Percentiles rank a stretch among this genome's conserved stretches.
phyloP scores from a whole-genome alignment of 2,329 filamentous ascomycete genomes.

The Clonostachys sp. region DNA sequence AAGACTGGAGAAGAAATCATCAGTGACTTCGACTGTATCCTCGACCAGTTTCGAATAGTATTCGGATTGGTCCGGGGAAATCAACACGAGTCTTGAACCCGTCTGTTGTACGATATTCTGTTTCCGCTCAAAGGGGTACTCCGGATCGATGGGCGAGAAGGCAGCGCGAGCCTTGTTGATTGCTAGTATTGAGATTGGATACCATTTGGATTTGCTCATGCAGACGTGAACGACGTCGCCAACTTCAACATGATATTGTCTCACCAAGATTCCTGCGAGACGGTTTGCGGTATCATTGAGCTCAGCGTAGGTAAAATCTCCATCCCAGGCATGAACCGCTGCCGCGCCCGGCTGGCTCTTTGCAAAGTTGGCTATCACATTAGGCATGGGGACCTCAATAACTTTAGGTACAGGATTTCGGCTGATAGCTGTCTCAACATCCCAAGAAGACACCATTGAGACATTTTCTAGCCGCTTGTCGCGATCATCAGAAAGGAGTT shows the following conservation, averaged over 20 bases:
- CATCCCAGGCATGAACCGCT: slow-evolving; percentile 18
- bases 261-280: not conserved
- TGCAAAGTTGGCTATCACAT: slow-evolving; percentile 14
- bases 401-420: slow-evolving; percentile 11
- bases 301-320: not conserved
- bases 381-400: slow-evolving; percentile 24
- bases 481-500: not conserved
- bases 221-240: slow-evolving; percentile 7
- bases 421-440: not conserved
- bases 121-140: not conserved
- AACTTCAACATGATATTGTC: not conserved
- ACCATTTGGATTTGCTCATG: slow-evolving; percentile 9
- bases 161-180: slow-evolving; percentile 14
- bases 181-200: slow-evolving; percentile 8
- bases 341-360: not conserved
- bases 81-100: not conserved
- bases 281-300: not conserved
- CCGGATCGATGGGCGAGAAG: slow-evolving; percentile 11
- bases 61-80: not conserved
- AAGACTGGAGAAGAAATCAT: not conserved
- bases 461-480: not conserved
- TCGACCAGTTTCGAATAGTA: not conserved
- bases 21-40: not conserved
- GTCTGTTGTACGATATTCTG: not conserved
- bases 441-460: not conserved